Conservation (phyloP, 2,329 filamentous ascomycete species). For the Tolypocladium ovalisporum region DNA sequence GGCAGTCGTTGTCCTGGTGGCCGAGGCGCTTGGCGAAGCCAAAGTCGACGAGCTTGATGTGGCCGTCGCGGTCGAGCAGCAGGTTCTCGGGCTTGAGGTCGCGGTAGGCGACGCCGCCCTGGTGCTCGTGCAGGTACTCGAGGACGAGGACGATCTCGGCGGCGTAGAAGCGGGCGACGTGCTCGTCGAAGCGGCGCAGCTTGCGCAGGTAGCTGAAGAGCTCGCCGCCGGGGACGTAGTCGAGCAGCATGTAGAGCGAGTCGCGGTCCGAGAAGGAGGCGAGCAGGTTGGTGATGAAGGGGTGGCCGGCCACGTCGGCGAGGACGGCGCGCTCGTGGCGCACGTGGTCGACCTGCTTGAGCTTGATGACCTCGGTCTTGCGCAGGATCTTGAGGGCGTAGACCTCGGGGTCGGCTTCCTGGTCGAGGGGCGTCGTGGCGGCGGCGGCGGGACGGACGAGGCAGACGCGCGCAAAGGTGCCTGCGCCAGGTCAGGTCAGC, state of each 20-base stretch:
- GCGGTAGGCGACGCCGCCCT: slow-evolving; percentile 68
- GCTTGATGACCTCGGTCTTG: slow-evolving; percentile 62
- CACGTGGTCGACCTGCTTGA: slow-evolving; percentile 82
- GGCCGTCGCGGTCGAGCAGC: slow-evolving; percentile 63
- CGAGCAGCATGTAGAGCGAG: slow-evolving; percentile 72
- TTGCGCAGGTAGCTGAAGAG: slow-evolving; percentile 74
- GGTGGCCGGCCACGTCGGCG: slow-evolving; percentile 65
- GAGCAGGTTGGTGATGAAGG: slow-evolving; percentile 71
- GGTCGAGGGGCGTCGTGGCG: slow-evolving; percentile 24
- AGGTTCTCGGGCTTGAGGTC: slow-evolving; percentile 80
- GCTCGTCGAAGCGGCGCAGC: slow-evolving; percentile 68
- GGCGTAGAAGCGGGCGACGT: slow-evolving; percentile 69
- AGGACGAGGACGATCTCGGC: slow-evolving; percentile 76
- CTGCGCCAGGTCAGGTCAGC: slow-evolving; percentile 14
- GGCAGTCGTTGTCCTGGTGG: slow-evolving; percentile 32
- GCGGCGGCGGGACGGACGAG: slow-evolving; percentile 56
- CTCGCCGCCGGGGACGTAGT: slow-evolving; percentile 76
- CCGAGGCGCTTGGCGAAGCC: slow-evolving; percentile 75
- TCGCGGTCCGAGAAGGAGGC: slow-evolving; percentile 72
- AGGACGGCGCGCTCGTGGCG: slow-evolving; percentile 74
- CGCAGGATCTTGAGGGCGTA: slow-evolving; percentile 74
- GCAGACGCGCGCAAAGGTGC: slow-evolving; percentile 75
- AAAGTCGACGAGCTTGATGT: slow-evolving; percentile 77
- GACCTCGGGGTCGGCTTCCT: slow-evolving; percentile 35
- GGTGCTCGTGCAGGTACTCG: slow-evolving; percentile 68